phyloP scores from a whole-genome alignment of 345 rosid genomes.

The Salix dunnii region DNA sequence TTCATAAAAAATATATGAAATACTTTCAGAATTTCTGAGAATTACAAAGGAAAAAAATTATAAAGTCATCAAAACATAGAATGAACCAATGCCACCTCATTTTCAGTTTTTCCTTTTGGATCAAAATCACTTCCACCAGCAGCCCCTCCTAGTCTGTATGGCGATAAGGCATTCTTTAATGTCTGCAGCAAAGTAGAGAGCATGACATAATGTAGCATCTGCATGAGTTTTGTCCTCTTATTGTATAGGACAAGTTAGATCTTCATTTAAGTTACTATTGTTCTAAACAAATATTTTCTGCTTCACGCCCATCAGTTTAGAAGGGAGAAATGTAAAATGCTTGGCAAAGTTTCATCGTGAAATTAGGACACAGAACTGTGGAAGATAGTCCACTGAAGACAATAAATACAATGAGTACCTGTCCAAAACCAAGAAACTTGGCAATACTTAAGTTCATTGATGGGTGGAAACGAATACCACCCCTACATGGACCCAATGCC shows the following conservation, averaged over 20 bases:
- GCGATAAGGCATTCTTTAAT: conserved; percentile 89
- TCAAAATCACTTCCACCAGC: conserved; percentile 99
- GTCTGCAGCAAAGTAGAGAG: conserved; percentile 46
- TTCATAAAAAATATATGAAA: conserved; percentile 26
- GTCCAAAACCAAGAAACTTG: conserved; percentile 93
- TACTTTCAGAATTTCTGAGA: conserved; percentile 22
- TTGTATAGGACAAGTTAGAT: neutral
- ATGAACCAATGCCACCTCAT: conserved; percentile 54
- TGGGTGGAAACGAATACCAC: conserved; percentile 95
- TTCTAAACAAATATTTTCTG: neutral
- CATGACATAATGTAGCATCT: neutral
- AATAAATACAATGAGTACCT: conserved; percentile 48
- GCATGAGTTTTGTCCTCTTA: neutral
- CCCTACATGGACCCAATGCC: conserved; percentile 95
- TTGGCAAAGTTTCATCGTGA: neutral
- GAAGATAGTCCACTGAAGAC: conserved; percentile 11
- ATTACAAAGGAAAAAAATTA: conserved; percentile 8
- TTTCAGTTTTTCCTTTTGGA: conserved; percentile 97
- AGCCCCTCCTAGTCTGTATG: conserved; percentile 97
- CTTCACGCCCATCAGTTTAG: neutral
- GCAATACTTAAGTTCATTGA: conserved; percentile 80
- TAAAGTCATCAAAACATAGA: conserved; percentile 3
- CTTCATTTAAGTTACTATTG: neutral
- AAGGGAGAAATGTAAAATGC: conserved; percentile 8
- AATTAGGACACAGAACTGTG: conserved; percentile 3